Base-by-base conservation (phyloP, 306 rosid genomes). In the Delonix regia region DNA sequence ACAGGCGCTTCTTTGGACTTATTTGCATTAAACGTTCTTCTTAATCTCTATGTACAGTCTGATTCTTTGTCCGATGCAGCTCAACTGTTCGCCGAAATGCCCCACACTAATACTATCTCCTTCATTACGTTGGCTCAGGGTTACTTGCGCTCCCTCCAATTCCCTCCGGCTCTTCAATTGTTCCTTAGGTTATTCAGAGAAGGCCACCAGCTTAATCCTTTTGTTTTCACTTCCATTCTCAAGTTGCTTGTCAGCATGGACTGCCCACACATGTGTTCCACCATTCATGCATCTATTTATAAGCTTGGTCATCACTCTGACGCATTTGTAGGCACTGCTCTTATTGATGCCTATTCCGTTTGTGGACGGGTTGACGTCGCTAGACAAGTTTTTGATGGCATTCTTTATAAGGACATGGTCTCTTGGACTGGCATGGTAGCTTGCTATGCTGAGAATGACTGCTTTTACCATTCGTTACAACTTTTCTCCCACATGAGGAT, bases 341-440 rank as follows among this genome's bases (percentile, higher is more conserved):
- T 82, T 61, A 76, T 82, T 6, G 81, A 71, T 76, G 81, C 81
- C 13, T 76, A 82, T 66, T 62, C 81, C 51, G 74, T 82, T 45
- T 69, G 78, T 22, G 69, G 81, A 13, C 47, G 61, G 19, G 69
- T 82, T 70, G 78, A 70, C 4, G 38, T 65, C 14, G 74, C 81
- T 1, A 76, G 74, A 14, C 73, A 28, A 41, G 74, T 82, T 49
- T 82, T 82, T 1, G 36, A 76, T 62, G 74, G 61, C 0, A 69
- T 82, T 82, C 39, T 3, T 71, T 69, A 12, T 63, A 70, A 82
- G 74, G 85, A 76, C 45, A 61, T 82, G 85, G 81, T 82, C 2
- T 82, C 81, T 38, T 82, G 81, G 85, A 82, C 81, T 82, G 85
- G 85, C 18, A 82, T 82, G 85, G 33, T 82, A 9, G 78, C 78